Evolutionary conservation across 2,329 filamentous ascomycete species (phyloP), one percentile per base, ranked within the genome.

Genomic region (Corinectria fuckeliana): DNA sequence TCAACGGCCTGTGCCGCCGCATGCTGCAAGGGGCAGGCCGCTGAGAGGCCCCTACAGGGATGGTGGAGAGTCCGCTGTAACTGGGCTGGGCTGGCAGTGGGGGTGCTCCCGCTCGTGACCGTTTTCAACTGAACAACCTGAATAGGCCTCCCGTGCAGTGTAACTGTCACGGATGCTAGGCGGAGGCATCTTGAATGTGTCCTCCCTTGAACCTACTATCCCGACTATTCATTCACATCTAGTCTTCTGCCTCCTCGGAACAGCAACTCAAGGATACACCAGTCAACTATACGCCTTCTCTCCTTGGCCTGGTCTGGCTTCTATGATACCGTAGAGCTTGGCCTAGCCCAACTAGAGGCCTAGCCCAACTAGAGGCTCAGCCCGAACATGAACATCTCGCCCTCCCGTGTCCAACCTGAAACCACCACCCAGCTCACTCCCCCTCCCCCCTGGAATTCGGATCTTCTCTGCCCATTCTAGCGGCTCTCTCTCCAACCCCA

Each of bases 341-440:
- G 30, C 30, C 11, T 38, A 8, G 36, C 2, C 18, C 8, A 38
- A 38, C n/a, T n/a, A n/a, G n/a, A n/a, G n/a, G n/a, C n/a, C n/a
- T n/a, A n/a, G n/a, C n/a, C n/a, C n/a, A n/a, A n/a, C n/a, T n/a
- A n/a, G n/a, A 13, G 23, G 6, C 42, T 30, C 36, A 38, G 20
- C 36, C 36, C 36, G 36, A 38, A n/a, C n/a, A n/a, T n/a, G n/a
- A n/a, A 36, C 42, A 18, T 38, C 21, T 51, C 26, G 32, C 11
- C 53, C 20, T 48, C 56, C 42, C 60, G 56, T 62, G 58, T 25
- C 30, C 63, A 69, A 68, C 68, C 66, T 70, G 68, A 71, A 70
- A 70, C 68, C 63, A 56, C 66, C 60, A 16, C 28, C 41, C 56
- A 44, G 48, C 38, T 60, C 66, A 58, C 58, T 58, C 32, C 16